Base-by-base conservation (phyloP, 2,329 filamentous ascomycete species). In the Sclerotinia borealis region DNA sequence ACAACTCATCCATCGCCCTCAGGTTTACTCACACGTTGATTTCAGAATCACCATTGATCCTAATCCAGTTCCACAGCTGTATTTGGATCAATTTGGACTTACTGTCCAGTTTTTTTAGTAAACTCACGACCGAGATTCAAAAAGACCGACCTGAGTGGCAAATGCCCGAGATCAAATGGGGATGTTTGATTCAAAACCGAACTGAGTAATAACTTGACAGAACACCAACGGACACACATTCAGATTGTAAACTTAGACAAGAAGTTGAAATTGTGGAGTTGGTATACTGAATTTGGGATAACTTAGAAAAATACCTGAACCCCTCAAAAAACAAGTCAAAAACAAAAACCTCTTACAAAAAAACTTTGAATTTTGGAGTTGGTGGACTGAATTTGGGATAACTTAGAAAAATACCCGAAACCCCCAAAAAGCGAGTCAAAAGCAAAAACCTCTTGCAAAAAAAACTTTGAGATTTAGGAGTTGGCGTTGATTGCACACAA, bases 51-150 rank as follows among this genome's bases (percentile, higher is more conserved):
- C 2, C 4, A 9, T 52, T 11, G 31, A 36, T 1, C 1, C 13
- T 4, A 17, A 0, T 0, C 49, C 31, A 25, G 4, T 51, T 4
- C 36, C 31, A 17, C 1, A 25, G 1, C 3, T 1, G 11, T 5
- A 37, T 3, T 9, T 25, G 31, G 7, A 9, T 17, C 2, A 4
- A 17, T 1, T 8, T 8, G 1, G 2, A 17, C 13, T 17, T 22
- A 2, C 2, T 15, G 3, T n/a, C 3, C n/a, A 0, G 0, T 0
- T 47, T 25, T 1, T 25, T 47, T 5, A 11, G 13, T 25, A 5
- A 11, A 2, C 22, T 47, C 43, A 22, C 25, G 9, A 25, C 9
- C 10, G 6, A 10, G 22, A 47, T 27, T 11, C 22, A 4, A 9
- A 27, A 7, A 15, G 1, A 2, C 19, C 11, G 1, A 25, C 45